Base-by-base conservation (phyloP, 331 rosid genomes). In the Acacia pycnantha region DNA sequence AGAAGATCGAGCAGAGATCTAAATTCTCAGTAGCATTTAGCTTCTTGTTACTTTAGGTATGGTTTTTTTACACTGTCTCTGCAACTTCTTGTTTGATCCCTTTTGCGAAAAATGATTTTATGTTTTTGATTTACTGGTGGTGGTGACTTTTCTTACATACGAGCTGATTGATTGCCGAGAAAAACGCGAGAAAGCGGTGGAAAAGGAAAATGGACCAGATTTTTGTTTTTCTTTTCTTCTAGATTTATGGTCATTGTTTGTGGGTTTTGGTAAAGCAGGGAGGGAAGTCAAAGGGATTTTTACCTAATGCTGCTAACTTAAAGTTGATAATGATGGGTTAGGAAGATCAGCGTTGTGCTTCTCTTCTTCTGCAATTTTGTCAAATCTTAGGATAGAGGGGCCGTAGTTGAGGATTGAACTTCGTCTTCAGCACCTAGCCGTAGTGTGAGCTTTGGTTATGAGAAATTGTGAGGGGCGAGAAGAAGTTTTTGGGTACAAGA, bases 221-320 rank as follows among this genome's bases (percentile, higher is more conserved):
- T 22, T 10, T 77, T 61, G 29, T 44, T 14, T 5, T 40, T 76
- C 21, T 31, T 51, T 76, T 3, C 79, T 77, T 5, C 76, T 77
- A 40, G 84, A 48, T 78, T 79, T 79, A 18, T 74, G 76, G 41
- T 26, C 24, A 11, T 79, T 80, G 58, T 82, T 79, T 44, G 80
- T 75, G 77, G 80, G 82, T 70, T 67, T 79, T 24, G 78, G 56
- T 21, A 66, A 64, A 59, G 75, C 70, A 26, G 78, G 37, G 81
- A 83, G 78, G 35, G 81, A 83, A 83, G 89, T 86, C 80, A 65
- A 75, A 65, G 53, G 70, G 78, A 48, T 80, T 86, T 50, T 86
- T 33, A 83, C 84, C 84, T 65, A 80, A 80, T 80, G 18, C 10
- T 15, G 76, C 83, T 85, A 62, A 82, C 70, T 82, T 74, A 12